phyloP scores from a whole-genome alignment of 73 alveolate genomes.

The Urostyla sp. region DNA sequence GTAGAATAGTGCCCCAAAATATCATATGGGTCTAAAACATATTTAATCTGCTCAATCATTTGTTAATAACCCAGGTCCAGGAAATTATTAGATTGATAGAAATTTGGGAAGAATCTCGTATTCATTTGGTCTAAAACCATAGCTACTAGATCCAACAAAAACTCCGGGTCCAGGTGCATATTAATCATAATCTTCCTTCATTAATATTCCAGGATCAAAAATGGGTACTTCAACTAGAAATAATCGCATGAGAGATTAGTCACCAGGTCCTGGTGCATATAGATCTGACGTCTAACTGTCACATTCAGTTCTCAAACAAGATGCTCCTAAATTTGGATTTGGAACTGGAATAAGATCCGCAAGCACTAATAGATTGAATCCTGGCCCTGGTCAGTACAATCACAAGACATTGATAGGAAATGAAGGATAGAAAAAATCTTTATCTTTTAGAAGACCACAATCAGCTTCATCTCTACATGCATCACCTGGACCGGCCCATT shows the following conservation, averaged over 20 bases:
- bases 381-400: slow-evolving; percentile 54
- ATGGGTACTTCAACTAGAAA: slow-evolving; percentile 40
- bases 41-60: neutral
- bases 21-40: slow-evolving; percentile 35
- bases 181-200: neutral
- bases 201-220: slow-evolving; percentile 1
- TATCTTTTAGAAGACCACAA: slow-evolving; percentile 30
- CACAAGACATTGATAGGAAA: slow-evolving; percentile 17
- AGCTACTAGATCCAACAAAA: neutral
- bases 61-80: slow-evolving; percentile 47
- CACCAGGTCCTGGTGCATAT: slow-evolving; percentile 59
- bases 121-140: slow-evolving; percentile 26
- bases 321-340: slow-evolving; percentile 45
- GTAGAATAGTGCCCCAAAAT: slow-evolving; percentile 21
- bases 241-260: slow-evolving; percentile 7
- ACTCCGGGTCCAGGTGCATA: slow-evolving; percentile 62
- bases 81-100: slow-evolving; percentile 32
- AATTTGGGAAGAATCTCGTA: slow-evolving; percentile 17
- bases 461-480: neutral
- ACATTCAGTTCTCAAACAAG: slow-evolving; percentile 22
- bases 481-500: slow-evolving; percentile 48
- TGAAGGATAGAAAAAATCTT: slow-evolving; percentile 37
- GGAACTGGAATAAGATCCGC: slow-evolving; percentile 47
- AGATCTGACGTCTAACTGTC: neutral
- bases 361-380: slow-evolving; percentile 24